Evolutionary conservation across 345 rosid genomes (phyloP).

Genomic region (Rhizophora mangle): DNA sequence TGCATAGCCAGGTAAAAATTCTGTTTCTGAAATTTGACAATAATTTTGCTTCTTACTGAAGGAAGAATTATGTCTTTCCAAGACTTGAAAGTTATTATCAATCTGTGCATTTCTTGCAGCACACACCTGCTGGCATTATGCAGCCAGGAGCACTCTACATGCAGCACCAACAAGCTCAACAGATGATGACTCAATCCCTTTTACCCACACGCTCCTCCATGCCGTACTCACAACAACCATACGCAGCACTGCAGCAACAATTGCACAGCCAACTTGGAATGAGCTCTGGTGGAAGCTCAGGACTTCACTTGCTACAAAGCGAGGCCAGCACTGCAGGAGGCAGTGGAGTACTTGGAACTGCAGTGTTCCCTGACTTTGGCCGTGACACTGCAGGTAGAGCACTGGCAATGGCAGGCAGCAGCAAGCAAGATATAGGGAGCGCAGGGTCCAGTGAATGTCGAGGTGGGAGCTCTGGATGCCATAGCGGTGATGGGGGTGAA

Average conservation of each 20-base stretch:
- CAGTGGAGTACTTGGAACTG: slow-evolving; percentile 49
- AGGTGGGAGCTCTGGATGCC: slow-evolving; percentile 72
- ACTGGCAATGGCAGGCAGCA: slow-evolving; percentile 49
- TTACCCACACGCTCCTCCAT: slow-evolving; percentile 91
- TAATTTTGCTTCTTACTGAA: background rate
- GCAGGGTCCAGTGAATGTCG: slow-evolving; percentile 63
- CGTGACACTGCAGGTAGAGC: slow-evolving; percentile 39
- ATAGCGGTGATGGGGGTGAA: slow-evolving; percentile 79
- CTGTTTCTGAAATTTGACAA: background rate
- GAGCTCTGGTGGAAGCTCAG: slow-evolving; percentile 62
- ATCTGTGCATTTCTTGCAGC: slow-evolving; percentile 38
- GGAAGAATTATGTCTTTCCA: background rate
- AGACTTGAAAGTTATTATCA: background rate
- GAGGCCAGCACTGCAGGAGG: slow-evolving; percentile 63
- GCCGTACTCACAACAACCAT: slow-evolving; percentile 80
- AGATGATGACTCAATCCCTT: slow-evolving; percentile 82
- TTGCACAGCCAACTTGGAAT: slow-evolving; percentile 90
- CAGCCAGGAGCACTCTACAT: slow-evolving; percentile 84
- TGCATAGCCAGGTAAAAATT: slow-evolving; percentile 74
- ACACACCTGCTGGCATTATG: slow-evolving; percentile 58
- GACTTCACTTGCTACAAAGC: slow-evolving; percentile 59
- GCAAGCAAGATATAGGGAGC: slow-evolving; percentile 79
- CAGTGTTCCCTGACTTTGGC: slow-evolving; percentile 75
- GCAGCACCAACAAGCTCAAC: slow-evolving; percentile 91
- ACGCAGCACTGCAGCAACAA: slow-evolving; percentile 77